phyloP scores from a whole-genome alignment of 164 flowering plant species.

The Akebia trifoliata region DNA sequence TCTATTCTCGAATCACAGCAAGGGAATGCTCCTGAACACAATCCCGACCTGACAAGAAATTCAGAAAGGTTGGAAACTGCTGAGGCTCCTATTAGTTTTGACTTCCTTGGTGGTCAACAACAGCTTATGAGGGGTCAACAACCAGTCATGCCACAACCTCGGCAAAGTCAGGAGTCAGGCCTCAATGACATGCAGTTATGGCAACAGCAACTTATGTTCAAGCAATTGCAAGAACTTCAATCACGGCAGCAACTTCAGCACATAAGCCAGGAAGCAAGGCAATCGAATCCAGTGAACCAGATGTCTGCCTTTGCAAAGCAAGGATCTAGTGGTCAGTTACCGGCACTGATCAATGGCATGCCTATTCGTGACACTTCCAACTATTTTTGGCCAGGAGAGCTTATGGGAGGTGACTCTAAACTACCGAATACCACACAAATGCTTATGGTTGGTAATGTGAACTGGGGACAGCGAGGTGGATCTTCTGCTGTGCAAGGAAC shows the following conservation, averaged over 20 bases:
- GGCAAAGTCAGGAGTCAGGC: conserved; percentile 41
- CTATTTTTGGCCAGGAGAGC: conserved; percentile 20
- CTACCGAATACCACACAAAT: conserved; percentile 31
- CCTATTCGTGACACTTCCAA: conserved; percentile 39
- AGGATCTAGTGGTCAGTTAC: no score
- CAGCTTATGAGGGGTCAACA: conserved; percentile 32
- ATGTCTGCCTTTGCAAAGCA: conserved; percentile 27
- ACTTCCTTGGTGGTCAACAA: conserved; percentile 29
- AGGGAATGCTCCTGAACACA: conserved; percentile 31
- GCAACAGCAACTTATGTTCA: conserved; percentile 61
- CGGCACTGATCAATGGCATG: conserved; percentile 49
- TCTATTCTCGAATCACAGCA: conserved; percentile 33
- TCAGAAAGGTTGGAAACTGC: conserved; percentile 24
- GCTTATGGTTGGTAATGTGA: conserved; percentile 32
- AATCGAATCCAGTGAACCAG: conserved; percentile 37
- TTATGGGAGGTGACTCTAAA: conserved; percentile 20
- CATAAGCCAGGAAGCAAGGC: no score
- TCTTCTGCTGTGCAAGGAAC: conserved; percentile 41
- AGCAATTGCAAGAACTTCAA: conserved; percentile 67
- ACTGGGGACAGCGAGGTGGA: conserved; percentile 40
- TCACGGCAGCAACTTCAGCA: conserved; percentile 59
- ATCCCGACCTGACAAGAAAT: conserved; percentile 22
- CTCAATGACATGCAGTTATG: conserved; percentile 44
- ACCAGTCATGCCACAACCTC: conserved; percentile 36
- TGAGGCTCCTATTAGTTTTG: conserved; percentile 29